Base-by-base conservation (phyloP, 176 grass and related monocot species). In the Zoysia japonica region DNA sequence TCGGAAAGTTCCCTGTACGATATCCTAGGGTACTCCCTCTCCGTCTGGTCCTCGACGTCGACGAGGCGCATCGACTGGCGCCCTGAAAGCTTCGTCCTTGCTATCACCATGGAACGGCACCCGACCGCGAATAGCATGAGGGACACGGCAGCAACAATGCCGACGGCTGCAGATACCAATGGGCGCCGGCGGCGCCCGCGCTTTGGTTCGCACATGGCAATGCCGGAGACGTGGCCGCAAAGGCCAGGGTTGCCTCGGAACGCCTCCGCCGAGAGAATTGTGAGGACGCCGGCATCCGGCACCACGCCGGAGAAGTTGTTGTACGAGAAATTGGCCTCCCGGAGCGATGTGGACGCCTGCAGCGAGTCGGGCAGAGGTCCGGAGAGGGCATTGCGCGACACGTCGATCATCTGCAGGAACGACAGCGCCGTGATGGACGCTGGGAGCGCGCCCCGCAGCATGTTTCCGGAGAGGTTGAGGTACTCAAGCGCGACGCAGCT, bases 401-500 rank as follows among this genome's bases (percentile, higher is more conserved):
- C 61, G 39, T 96, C 90, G 60, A 96, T 85, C 17, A 76, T 72
- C 57, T 79, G 71, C 75, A 96, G 83, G 76, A 86, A 96, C 52
- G 90, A 90, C 35, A 96, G 82, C 62, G 79, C 93, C 2, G 89
- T 68, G 3, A 96, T 61, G 4, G 90, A 68, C 54, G 52, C 70
- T 38, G 89, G 93, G 62, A 96, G 89, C 10, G 71, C 74, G 75
- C 91, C 91, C 7, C 39, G 47, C 62, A 97, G 84, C 54, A 19
- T 43, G 83, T 97, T 97, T 15, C 72, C 62, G 2, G 94, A 93
- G 42, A 97, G 17, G 89, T 97, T 93, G 65, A 97, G 86, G 61
- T 84, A 93, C 82, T 91, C 94, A 65, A 97, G 82, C n/a, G 89
- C 87, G 63, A 97, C 47, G 48, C 91, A 97, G 81, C 82, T 76